Evolutionary conservation across 2,329 filamentous ascomycete genomes (phyloP).

Genomic region (Pseudogymnoascus sp.): DNA sequence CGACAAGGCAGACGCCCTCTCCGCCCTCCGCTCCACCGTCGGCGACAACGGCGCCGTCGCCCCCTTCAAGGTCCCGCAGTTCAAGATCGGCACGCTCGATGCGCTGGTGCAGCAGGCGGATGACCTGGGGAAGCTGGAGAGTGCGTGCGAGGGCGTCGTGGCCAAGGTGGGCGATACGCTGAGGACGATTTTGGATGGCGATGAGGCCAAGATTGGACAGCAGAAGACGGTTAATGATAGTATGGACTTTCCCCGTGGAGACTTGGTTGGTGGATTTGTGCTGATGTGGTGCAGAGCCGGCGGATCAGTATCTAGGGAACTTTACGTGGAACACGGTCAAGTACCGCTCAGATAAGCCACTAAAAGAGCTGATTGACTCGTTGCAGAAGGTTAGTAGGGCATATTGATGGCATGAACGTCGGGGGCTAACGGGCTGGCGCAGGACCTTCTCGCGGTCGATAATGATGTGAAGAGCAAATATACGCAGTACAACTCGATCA

Average conservation of each 20-base stretch:
- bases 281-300: slow-evolving; percentile 59
- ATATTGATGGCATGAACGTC: not conserved
- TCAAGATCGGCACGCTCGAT: slow-evolving; percentile 97
- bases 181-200: slow-evolving; percentile 25
- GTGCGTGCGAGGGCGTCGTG: slow-evolving; percentile 71
- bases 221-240: slow-evolving; percentile 74
- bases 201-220: slow-evolving; percentile 54
- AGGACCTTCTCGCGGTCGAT: slow-evolving; percentile 88
- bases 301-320: slow-evolving; percentile 79
- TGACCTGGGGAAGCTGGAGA: slow-evolving; percentile 81
- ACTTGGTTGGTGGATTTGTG: not conserved
- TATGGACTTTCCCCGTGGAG: slow-evolving; percentile 58
- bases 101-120: slow-evolving; percentile 93
- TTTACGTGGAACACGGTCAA: slow-evolving; percentile 98
- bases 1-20: slow-evolving; percentile 73
- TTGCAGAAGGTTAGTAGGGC: slow-evolving; percentile 64
- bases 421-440: slow-evolving; percentile 8
- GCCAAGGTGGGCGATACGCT: slow-evolving; percentile 55
- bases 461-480: slow-evolving; percentile 94
- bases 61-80: slow-evolving; percentile 78
- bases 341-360: slow-evolving; percentile 84
- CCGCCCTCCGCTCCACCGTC: slow-evolving; percentile 64
- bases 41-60: slow-evolving; percentile 67
- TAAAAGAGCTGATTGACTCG: slow-evolving; percentile 77
- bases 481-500: slow-evolving; percentile 86